phyloP scores from a whole-genome alignment of 169 alveolate species.

The Hepatocystis sp. region DNA sequence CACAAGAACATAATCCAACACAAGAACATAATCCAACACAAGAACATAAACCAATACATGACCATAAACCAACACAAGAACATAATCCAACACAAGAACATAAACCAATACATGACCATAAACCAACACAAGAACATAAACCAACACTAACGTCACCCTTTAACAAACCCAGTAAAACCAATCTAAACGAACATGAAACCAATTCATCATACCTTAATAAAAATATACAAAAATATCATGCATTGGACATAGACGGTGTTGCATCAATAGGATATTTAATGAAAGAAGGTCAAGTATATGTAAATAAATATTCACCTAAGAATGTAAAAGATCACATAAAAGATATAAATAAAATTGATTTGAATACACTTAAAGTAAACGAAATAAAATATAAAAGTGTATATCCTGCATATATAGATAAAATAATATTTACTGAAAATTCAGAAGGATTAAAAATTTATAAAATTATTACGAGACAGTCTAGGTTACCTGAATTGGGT shows the following conservation, averaged over 20 bases:
- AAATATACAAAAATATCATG: constrained; percentile 65
- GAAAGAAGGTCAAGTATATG: constrained; percentile 92
- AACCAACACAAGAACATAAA: too few species aligned
- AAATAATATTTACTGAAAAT: constrained; percentile 95
- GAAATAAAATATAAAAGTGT: constrained; percentile 81
- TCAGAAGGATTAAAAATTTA: constrained; percentile 92
- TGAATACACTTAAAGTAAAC: constrained; percentile 76
- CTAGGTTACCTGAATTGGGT: constrained; percentile 98
- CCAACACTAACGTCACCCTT: too few species aligned
- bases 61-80: too few species aligned
- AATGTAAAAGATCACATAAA: constrained; percentile 81
- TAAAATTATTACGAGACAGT: constrained; percentile 94
- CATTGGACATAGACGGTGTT: constrained; percentile 95
- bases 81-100: too few species aligned
- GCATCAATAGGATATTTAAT: constrained; percentile 93
- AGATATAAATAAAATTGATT: constrained; percentile 76
- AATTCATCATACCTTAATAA: too few species aligned
- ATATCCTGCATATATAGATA: constrained; percentile 92
- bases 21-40: too few species aligned
- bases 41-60: too few species aligned
- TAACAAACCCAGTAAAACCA: too few species aligned
- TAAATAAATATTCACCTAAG: constrained; percentile 91
- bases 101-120: too few species aligned
- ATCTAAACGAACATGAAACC: not conserved
- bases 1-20: too few species aligned